Evolutionary conservation across 164 flowering plant genomes (phyloP), one percentile per base, ranked within the genome.

Genomic region (Amborella trichopoda): DNA sequence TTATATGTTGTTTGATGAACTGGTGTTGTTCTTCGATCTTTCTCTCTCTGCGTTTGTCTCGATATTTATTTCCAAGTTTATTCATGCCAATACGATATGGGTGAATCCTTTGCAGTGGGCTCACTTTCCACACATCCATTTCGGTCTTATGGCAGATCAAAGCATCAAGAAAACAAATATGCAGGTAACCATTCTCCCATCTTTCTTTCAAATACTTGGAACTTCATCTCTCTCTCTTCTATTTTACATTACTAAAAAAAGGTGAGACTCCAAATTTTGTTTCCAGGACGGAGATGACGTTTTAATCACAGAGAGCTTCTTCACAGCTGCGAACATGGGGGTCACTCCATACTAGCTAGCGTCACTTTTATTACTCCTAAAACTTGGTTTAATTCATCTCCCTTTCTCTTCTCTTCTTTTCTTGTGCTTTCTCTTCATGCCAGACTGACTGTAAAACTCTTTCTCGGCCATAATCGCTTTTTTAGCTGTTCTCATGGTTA

Each of bases 91-190:
- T 30, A 30, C 13, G 34, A 30, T 30, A 13, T 30, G 34, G 34
- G 34, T 30, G 9, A 30, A 6, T 30, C 13, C n/a, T 8, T 42
- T 47, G 43, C 69, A 87, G 96, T 87, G 99, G 98, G 96, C 99
- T 66, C 96, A 87, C 65, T 91, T 87, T 61, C 99, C 99, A 17
- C 96, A 87, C 76, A 91, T 91, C 52, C 99, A 91, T 53, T 84
- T 83, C 58, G 99, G 99, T 43, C 80, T 87, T 37, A 70, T 77
- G 86, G 88, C 89, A 54, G 94, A 91, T 49, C 94, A 81, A 56
- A 70, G 70, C 61, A 63, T 68, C 60, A 84, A 77, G 72, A 84
- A 76, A 46, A 23, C 76, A 36, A 80, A 65, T 21, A 26, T 27
- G 38, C 40, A 33, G 0, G 6, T 5, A 33, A 14, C 11, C 28